Base-by-base conservation (phyloP, 805 yeast genomes). In the Sugiyamaella qingdaonensis region DNA sequence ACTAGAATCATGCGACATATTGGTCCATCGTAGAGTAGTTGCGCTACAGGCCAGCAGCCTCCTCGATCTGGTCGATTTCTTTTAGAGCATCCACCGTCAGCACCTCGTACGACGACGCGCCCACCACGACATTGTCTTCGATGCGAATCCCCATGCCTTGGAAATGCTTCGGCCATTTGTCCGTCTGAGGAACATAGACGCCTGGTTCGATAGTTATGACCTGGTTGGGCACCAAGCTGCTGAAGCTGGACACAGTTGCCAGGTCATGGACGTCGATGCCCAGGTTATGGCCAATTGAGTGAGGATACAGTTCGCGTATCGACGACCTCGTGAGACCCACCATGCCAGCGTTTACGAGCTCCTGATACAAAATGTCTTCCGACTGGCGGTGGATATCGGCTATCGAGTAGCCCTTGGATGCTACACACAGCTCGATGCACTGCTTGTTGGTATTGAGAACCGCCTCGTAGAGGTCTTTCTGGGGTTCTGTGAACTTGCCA, bases 141-240 rank as follows among this genome's bases (percentile, higher is more conserved):
- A 94, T 86, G 62, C 99, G 81, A 24, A 94, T 86, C 1, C 98
- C 99, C 48, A 94, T 85, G 31, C 91, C 91, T 63, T 88, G 84
- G 72, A 80, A 92, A 61, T 81, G 81, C 56, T 78, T 75, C 19
- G 99, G 98, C 77, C 84, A 92, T 24, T 65, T 60, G 51, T 78
- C 82, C 60, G 75, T 75, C 59, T 79, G 75, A 0, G 99, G 98
- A 42, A 95, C 79, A 66, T 94, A 94, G 29, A 94, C 77, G 27
- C 99, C 99, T 0, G 99, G 99, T 67, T 95, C 99, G 21, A 95
- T 82, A 1, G 99, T 94, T 46, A 94, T 75, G 2, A 92, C 97
- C 65, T 89, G 95, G 19, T 91, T 91, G 18, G 74, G 73, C 45
- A 69, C 70, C 46, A 94, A 66, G 32, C 72, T 71, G 19, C 76